Conservation (phyloP, 208 protist genomes). For the Naegleria lovaniensis region DNA sequence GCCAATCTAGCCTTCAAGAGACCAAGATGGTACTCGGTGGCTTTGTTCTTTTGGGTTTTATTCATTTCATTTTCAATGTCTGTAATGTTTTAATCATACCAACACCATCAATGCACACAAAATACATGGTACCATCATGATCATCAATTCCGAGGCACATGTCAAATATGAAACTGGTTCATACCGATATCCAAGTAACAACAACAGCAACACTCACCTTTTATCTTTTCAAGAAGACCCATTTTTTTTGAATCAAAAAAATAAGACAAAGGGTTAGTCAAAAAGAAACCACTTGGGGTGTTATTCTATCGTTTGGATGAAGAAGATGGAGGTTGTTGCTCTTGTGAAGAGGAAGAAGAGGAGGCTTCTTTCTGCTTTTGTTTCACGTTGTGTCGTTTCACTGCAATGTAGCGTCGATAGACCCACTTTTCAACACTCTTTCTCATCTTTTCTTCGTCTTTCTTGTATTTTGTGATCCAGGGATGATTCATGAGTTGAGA, state of each 20-base stretch:
- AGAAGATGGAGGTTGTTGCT: too few relatives aligned
- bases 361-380: not conserved
- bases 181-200: too few relatives aligned
- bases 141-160: too few relatives aligned
- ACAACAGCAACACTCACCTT: not conserved
- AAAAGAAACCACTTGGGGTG: too few relatives aligned
- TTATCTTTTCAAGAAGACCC: constrained; percentile 23
- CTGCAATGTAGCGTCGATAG: not conserved
- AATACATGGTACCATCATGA: too few relatives aligned
- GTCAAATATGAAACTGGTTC: too few relatives aligned
- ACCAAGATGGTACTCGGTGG: constrained; percentile 91
- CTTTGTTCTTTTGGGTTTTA: constrained; percentile 97
- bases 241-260: constrained; percentile 21
- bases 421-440: constrained; percentile 1
- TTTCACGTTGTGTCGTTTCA: not conserved
- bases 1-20: constrained; percentile 95
- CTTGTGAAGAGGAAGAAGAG: too few relatives aligned
- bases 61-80: constrained; percentile 65
- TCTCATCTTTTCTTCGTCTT: not conserved
- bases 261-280: too few relatives aligned
- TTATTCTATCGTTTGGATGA: too few relatives aligned
- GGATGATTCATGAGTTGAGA: not conserved
- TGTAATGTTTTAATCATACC: not conserved
- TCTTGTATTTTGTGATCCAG: constrained; percentile 5
- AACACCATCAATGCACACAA: not conserved